Evolutionary conservation across 352 stramenopile genomes (phyloP), one percentile per base, ranked within the genome.

Genomic region (Phytophthora megakarya): DNA sequence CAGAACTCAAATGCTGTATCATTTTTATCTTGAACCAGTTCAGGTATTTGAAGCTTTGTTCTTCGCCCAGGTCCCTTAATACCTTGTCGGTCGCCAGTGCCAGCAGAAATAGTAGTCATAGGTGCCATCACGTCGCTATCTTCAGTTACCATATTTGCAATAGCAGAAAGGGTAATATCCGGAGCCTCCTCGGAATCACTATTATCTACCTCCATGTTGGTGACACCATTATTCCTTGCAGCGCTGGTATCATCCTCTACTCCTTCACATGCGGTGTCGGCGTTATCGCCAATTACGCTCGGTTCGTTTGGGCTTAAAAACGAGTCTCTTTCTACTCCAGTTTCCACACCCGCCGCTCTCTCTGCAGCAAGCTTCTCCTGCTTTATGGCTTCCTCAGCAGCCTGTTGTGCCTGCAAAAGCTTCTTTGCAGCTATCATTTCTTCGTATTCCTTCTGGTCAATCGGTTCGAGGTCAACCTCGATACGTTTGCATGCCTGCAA

Each of bases 141-240:
- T 62, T 93, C 86, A 15, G 72, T 85, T 23, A 91, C 85, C 85
- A 95, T 95, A 55, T 93, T 89, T n/a, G 86, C 86, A 50, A 93
- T 93, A 15, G 84, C 83, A 6, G 83, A 92, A 11, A 93, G 66
- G 16, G 84, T 92, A 44, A 95, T 87, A 61, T 90, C 84, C 0
- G 84, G 70, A 37, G 82, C 75, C 12, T 93, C 86, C 44, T 94
- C 86, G 7, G 75, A 82, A 38, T 94, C 86, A 54, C 86, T 94
- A 49, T 85, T 88, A 49, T 94, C 86, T 13, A 94, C 73, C 37
- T 94, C 86, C 86, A 94, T 94, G 51, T 81, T 92, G 3, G 79
- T 86, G 9, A 67, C 55, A 47, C 53, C 46, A 21, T 35, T 73
- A 57, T 58, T 65, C 56, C 52, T 61, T 55, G 33, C 64, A 56